A percentile compares a stretch with the other conserved stretches of the same genome.
These are phyloP conservation scores for Hymenotorrendiella dingleyae DNA, from an alignment of 2,329 filamentous ascomycete genomes.

Conservation along the genomic window DNA sequence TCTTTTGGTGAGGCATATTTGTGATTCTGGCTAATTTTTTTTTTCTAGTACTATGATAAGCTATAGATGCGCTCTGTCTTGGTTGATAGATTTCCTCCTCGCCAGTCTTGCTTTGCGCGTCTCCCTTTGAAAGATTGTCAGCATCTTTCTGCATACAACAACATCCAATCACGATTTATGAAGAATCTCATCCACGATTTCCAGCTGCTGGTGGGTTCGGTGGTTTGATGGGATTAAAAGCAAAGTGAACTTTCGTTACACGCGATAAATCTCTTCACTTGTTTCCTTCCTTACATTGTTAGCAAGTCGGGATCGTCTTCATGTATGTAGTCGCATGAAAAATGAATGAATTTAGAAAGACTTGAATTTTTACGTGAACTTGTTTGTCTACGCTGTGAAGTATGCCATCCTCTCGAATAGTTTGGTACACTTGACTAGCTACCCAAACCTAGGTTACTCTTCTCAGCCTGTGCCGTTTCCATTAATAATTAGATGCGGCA, in stretches of 20 bases:
- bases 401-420: too few species aligned
- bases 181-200: constrained; percentile 18
- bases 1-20: too few species aligned
- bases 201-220: constrained; percentile 12
- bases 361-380: too few species aligned
- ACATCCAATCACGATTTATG: constrained; percentile 24
- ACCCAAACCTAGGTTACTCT: too few species aligned
- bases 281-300: constrained; percentile 17
- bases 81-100: constrained; percentile 28
- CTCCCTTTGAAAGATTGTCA: constrained; percentile 20
- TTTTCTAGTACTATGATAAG: constrained; percentile 94
- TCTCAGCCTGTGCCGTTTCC: too few species aligned
- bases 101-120: constrained; percentile 20
- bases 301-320: constrained; percentile 20
- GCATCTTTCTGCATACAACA: constrained; percentile 14
- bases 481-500: too few species aligned
- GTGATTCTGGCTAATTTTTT: constrained; percentile 41
- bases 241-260: constrained; percentile 17
- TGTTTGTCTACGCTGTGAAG: too few species aligned
- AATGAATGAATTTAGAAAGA: constrained; percentile 26
- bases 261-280: constrained; percentile 21
- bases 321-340: constrained; percentile 29
- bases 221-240: constrained; percentile 22
- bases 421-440: too few species aligned
- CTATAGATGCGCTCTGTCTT: constrained; percentile 55